phyloP scores from a whole-genome alignment of 305 asterid genomes.

The Ilex paraguariensis region DNA sequence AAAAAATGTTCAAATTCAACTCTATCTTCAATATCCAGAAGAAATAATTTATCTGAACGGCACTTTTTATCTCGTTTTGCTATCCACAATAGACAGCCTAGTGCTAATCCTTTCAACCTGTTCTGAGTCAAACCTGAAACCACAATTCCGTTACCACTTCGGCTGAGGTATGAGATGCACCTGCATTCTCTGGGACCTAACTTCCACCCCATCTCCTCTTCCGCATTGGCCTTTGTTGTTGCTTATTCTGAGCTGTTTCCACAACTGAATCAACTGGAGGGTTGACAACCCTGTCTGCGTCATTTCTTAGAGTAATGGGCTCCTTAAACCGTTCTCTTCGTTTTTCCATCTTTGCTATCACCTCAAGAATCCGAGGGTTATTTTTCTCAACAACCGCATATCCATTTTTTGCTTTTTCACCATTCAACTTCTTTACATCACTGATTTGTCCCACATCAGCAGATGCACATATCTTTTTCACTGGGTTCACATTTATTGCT shows the following conservation, averaged over 20 bases:
- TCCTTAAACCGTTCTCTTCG: conserved; percentile 55
- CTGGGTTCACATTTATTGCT: conserved; percentile 22
- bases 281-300: conserved; percentile 23
- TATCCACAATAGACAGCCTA: not conserved
- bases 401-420: conserved; percentile 15
- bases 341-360: conserved; percentile 62
- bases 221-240: conserved; percentile 44
- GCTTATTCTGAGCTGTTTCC: conserved; percentile 19
- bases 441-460: conserved; percentile 10
- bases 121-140: conserved; percentile 1
- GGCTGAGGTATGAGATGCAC: conserved; percentile 3
- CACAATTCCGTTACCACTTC: not conserved
- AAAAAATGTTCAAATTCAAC: not conserved
- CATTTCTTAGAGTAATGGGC: conserved; percentile 28
- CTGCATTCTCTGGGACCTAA: conserved; percentile 15
- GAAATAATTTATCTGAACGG: not conserved
- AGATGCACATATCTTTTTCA: conserved; percentile 14
- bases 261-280: conserved; percentile 17
- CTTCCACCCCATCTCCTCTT: conserved; percentile 60
- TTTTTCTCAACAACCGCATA: conserved; percentile 21
- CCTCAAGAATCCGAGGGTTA: conserved; percentile 44
- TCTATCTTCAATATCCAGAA: not conserved
- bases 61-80: not conserved
- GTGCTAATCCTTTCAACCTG: not conserved
- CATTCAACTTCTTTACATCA: conserved; percentile 6